Conservation (phyloP, 192 early-diverging fungal species). For the Powellomyces hirtus region DNA sequence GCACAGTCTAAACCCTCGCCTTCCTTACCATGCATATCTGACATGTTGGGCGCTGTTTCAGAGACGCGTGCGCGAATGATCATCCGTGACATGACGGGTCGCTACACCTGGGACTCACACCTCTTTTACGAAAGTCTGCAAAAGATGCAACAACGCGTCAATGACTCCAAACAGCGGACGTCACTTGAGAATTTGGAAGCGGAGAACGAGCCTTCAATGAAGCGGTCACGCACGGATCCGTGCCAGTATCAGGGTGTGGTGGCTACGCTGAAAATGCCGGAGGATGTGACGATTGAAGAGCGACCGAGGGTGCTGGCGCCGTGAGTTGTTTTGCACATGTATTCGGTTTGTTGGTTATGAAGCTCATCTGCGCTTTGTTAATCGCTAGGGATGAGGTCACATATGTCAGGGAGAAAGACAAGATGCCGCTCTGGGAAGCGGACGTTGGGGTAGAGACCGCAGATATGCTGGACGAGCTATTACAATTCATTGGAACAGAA, state of each 20-base stretch:
- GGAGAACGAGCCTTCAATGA: not conserved
- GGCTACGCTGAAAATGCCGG: conserved; percentile 12
- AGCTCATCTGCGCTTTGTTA: no score
- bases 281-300: conserved; percentile 28
- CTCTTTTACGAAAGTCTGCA: conserved; percentile 62
- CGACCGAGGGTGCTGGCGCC: not conserved
- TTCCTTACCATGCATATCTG: not conserved
- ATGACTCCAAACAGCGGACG: not conserved
- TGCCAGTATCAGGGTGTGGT: conserved; percentile 28
- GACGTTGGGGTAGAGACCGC: conserved; percentile 28
- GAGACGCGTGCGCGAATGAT: conserved; percentile 60
- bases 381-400: conserved; percentile 31
- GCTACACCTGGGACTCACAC: conserved; percentile 77
- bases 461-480: conserved; percentile 57
- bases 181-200: not conserved
- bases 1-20: not conserved
- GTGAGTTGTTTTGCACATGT: no score
- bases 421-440: conserved; percentile 43
- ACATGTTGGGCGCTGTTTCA: conserved; percentile 20
- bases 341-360: no score
- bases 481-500: conserved; percentile 56
- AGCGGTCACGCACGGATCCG: conserved; percentile 22
- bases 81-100: conserved; percentile 73
- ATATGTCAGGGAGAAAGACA: conserved; percentile 23
- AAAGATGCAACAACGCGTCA: conserved; percentile 31